Conservation (phyloP, 331 rosid species). For the Quercus tomentella region DNA sequence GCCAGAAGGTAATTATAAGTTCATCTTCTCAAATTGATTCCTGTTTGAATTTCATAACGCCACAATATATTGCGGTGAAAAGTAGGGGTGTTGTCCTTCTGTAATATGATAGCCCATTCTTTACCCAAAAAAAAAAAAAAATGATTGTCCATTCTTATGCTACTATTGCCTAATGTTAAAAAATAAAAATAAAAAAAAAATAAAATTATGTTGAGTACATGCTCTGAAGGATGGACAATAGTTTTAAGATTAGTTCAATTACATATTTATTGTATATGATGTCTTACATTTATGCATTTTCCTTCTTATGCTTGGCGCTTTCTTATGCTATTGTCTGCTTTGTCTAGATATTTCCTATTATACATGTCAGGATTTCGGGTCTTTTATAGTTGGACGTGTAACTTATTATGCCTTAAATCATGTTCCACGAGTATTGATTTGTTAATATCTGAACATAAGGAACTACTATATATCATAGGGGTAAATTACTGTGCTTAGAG, state of each 20-base stretch:
- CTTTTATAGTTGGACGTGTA: not conserved
- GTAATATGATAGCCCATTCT: not conserved
- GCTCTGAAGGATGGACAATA: not conserved
- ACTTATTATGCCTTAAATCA: no score
- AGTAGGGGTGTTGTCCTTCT: not conserved
- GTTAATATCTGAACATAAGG: not conserved
- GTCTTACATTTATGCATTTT: not conserved
- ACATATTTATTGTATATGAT: not conserved
- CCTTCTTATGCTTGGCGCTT: not conserved
- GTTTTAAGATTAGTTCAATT: not conserved
- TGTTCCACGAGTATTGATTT: no score
- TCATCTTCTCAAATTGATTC: constrained; percentile 9
- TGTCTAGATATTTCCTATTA: not conserved
- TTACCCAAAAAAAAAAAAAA: no score
- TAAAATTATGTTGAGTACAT: not conserved
- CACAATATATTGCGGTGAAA: not conserved
- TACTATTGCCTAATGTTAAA: no score
- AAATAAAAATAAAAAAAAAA: no score
- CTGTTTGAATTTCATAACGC: constrained; percentile 3
- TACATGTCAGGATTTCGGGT: not conserved
- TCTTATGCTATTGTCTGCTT: not conserved
- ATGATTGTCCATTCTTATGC: not conserved
- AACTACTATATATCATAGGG: not conserved
- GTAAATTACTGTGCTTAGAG: not conserved
- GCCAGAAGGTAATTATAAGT: constrained; percentile 64